A percentile compares a stretch with the other conserved stretches of the same genome.
Evolutionary conservation across 2,329 filamentous ascomycete genomes (phyloP).

Genomic region (Coniochaeta prunicola): DNA sequence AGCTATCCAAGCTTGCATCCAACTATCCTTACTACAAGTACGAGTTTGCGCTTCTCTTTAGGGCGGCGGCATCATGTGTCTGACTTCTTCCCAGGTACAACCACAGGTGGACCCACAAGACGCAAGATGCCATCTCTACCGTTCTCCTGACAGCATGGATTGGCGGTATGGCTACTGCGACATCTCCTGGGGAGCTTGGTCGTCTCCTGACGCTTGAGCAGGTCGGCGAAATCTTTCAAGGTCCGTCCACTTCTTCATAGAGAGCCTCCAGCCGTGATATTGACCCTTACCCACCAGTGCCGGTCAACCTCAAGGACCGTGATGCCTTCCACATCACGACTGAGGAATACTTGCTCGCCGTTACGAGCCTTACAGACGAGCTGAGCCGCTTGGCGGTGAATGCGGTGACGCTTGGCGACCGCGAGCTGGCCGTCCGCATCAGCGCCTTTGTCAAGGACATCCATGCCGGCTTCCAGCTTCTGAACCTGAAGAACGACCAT

Average conservation of each 20-base stretch:
- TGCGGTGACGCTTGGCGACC: conserved; percentile 86
- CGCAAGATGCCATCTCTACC: conserved; percentile 68
- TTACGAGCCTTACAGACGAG: conserved; percentile 85
- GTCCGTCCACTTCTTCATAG: neutral
- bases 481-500: conserved; percentile 95
- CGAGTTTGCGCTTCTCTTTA: neutral
- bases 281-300: conserved; percentile 47
- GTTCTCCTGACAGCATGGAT: conserved; percentile 64
- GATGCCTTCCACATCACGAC: conserved; percentile 94
- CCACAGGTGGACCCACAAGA: conserved; percentile 70
- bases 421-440: conserved; percentile 77
- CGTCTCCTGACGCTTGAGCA: conserved; percentile 82
- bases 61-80: neutral
- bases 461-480: conserved; percentile 90
- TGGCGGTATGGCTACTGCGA: conserved; percentile 57
- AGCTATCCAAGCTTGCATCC: conserved; percentile 67
- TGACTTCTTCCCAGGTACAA: conserved; percentile 54
- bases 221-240: conserved; percentile 66
- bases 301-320: conserved; percentile 80
- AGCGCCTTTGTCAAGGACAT: conserved; percentile 91
- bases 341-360: conserved; percentile 88
- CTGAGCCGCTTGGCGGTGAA: conserved; percentile 88
- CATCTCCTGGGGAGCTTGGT: conserved; percentile 46
- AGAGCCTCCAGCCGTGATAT: neutral
- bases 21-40: conserved; percentile 95